Conservation (phyloP, 495 filamentous ascomycete species). For the Penicillium arizonense region DNA sequence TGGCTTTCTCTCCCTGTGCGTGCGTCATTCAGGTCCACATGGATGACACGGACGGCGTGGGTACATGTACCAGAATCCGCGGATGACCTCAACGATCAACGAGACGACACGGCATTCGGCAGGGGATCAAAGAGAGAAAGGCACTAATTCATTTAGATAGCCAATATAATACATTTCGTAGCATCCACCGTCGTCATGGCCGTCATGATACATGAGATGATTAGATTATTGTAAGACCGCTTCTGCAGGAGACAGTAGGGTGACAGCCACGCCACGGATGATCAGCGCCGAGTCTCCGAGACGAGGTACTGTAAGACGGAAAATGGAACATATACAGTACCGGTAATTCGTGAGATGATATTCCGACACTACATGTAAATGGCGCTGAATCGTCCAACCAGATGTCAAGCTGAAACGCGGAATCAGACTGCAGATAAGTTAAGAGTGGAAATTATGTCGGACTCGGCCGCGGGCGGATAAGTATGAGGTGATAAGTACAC, state of each 20-base stretch:
- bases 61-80: background rate
- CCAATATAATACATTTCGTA: background rate
- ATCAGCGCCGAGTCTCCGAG: background rate
- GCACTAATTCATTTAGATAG: background rate
- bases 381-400: background rate
- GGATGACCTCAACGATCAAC: background rate
- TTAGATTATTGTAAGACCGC: no score
- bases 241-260: background rate
- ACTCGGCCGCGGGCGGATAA: conserved; percentile 1
- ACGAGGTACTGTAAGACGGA: background rate
- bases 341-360: no score
- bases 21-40: conserved; percentile 4
- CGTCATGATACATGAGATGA: background rate
- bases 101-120: background rate
- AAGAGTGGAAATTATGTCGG: background rate
- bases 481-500: background rate
- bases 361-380: background rate
- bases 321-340: background rate
- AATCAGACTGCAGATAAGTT: background rate
- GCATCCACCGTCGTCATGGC: background rate
- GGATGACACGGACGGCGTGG: background rate
- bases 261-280: conserved; percentile 1
- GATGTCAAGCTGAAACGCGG: conserved; percentile 1
- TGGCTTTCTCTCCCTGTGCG: background rate
- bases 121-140: background rate